phyloP scores from a whole-genome alignment of 208 protist species.

The Tritrichomonas foetus region DNA sequence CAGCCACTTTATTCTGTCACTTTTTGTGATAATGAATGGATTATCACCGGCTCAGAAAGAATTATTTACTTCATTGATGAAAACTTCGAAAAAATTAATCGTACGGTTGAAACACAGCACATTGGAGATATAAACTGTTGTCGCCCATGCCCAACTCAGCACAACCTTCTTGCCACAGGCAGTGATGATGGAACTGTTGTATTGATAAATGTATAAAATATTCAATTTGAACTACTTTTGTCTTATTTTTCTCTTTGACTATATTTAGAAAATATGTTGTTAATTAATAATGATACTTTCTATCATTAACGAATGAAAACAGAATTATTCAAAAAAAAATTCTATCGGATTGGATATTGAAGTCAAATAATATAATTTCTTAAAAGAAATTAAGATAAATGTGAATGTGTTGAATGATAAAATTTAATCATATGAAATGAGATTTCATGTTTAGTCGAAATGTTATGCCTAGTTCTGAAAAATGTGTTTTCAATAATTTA shows the following conservation, averaged over 20 bases:
- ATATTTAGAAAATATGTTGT: too few species aligned
- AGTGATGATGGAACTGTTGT: constrained; percentile 30
- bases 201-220: not conserved
- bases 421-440: too few species aligned
- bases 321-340: too few species aligned
- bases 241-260: not conserved
- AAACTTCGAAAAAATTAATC: not conserved
- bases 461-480: too few species aligned
- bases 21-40: not conserved
- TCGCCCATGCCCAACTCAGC: not conserved
- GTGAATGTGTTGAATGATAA: too few species aligned
- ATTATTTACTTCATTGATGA: not conserved
- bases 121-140: constrained; percentile 30
- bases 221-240: not conserved
- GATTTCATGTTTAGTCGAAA: too few species aligned
- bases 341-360: too few species aligned
- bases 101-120: not conserved
- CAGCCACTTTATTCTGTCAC: not conserved
- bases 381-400: too few species aligned
- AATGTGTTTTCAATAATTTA: too few species aligned
- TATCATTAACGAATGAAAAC: too few species aligned
- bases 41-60: not conserved
- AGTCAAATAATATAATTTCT: too few species aligned
- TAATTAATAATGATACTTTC: too few species aligned
- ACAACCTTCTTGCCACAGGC: not conserved